Base-by-base conservation (phyloP, 257 asterid species). In the Fraxinus excelsior region DNA sequence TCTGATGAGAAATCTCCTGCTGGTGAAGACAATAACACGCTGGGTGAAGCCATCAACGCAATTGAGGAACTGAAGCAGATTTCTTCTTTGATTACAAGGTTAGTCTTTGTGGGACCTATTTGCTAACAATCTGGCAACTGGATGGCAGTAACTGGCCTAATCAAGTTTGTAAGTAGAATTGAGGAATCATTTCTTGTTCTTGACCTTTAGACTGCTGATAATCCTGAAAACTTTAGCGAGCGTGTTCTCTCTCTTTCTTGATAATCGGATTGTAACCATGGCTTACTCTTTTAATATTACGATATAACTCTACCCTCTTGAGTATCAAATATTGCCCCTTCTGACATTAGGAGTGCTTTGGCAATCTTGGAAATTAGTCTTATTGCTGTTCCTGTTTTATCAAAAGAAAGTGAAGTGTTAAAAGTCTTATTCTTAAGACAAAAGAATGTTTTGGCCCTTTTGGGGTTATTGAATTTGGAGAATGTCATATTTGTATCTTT, bases 31-130 rank as follows among this genome's bases (percentile, higher is more conserved):
- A 29, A 72, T 4, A 34, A 6, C 66, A 21, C 74, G 34, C 26
- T 14, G 35, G 67, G 65, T 40, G 82, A 84, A 70, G 64, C 53
- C 5, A 40, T 19, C 4, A 6, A 19, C 68, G 26, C 70, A 74
- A 44, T 81, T 70, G 71, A 76, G 26, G 88, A 84, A 68, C 67
- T 84, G 77, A 78, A 82, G 75, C 74, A 37, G 19, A 76, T 85
- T 28, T 32, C 35, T 10, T 74, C 76, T 2, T 8, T 66, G 19
- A 34, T 84, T 65, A 73, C 23, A 29, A 79, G 84, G 88, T 84
- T 51, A 28, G 84, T 23, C 35, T 46, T 71, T 8, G 5, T 12
- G 19, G 16, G 11, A 3, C 32, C 35, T 62, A 62, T 26, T 62
- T 12, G 14, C 7, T 25, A 31, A 21, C 16, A 25, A 21, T 6